Base-by-base conservation (phyloP, 2,329 filamentous ascomycete species). In the Samsoniella hepiali region DNA sequence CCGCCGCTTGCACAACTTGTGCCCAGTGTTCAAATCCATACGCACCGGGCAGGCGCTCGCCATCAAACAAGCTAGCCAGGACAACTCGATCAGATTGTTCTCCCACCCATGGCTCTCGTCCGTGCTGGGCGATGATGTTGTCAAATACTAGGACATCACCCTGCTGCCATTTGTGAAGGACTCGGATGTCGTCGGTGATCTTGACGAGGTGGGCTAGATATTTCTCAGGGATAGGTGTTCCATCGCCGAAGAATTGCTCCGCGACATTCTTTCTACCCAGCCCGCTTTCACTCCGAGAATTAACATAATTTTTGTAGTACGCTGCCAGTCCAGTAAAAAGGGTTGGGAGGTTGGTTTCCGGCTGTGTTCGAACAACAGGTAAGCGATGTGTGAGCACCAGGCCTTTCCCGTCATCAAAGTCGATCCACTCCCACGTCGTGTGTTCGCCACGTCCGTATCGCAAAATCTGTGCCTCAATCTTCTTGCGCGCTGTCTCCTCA, bases 121-220 rank as follows among this genome's bases (percentile, higher is more conserved):
- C 79, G 72, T 82, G 79, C 70, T 82, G 80, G 1, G 79, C 75
- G 68, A 82, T 76, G 17, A 78, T 68, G 67, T 82, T 82, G 67
- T 82, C 79, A 68, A 75, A 82, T 1, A 82, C 78, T 11, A 82
- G 69, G 4, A 82, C 77, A 70, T 82, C 80, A 0, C 79, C 78
- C 13, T 70, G 69, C 68, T 81, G 69, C 80, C 79, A 82, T 56
- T 73, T 74, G 67, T 82, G 80, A 59, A 82, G 67, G 22, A 82
- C 79, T 4, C 79, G 75, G 58, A 81, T 81, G 64, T 81, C 78
- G 63, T 82, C 79, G 13, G 79, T 81, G 44, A 81, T 79, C 65
- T 76, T 71, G 0, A 75, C 75, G 54, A 81, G 69, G 61, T 71
- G 72, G 17, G 68, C 74, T 11, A 81, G 69, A 65, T 79, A 80